Conservation (phyloP, 352 stramenopile genomes). For the Discostella stelligera region DNA sequence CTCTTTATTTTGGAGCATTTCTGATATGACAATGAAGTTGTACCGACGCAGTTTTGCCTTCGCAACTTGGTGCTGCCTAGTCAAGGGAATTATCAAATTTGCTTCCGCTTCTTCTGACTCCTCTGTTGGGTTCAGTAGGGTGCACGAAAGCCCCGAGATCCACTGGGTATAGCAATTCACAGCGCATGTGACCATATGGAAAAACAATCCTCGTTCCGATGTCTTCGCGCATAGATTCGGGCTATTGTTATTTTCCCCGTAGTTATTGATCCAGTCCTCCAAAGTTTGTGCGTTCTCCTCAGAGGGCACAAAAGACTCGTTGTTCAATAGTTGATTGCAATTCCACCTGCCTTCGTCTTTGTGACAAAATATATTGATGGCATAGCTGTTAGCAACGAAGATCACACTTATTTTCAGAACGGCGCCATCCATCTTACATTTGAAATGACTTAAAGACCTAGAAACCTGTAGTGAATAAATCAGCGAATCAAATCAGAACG, state of each 20-base stretch:
- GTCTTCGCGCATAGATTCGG: not conserved
- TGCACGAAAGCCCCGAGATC: constrained; percentile 38
- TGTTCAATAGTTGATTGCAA: constrained; percentile 13
- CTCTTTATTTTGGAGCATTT: constrained; percentile 34
- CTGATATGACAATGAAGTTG: constrained; percentile 46
- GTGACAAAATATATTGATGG: not conserved
- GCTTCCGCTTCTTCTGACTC: not conserved
- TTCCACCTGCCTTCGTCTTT: constrained; percentile 28
- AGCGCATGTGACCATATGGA: constrained; percentile 36
- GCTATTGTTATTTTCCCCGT: constrained; percentile 2
- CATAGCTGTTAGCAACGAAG: not conserved
- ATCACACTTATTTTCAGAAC: too few species aligned
- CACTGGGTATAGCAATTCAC: constrained; percentile 52
- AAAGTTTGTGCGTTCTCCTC: constrained; percentile 32
- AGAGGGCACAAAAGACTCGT: constrained; percentile 7
- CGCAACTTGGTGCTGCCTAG: constrained; percentile 31
- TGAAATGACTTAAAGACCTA: constrained; percentile 40
- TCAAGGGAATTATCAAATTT: not conserved
- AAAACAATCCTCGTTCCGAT: not conserved
- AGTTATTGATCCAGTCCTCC: constrained; percentile 37
- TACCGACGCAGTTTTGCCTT: constrained; percentile 32
- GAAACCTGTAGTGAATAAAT: not conserved
- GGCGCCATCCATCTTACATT: constrained; percentile 1
- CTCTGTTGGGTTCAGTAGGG: not conserved
- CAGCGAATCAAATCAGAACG: not conserved